A percentile compares a stretch with the other conserved stretches of the same genome.
These are phyloP conservation scores for Vitis hybrid DNA, from an alignment of 177 flowering plant genomes.

Conservation along the genomic window DNA sequence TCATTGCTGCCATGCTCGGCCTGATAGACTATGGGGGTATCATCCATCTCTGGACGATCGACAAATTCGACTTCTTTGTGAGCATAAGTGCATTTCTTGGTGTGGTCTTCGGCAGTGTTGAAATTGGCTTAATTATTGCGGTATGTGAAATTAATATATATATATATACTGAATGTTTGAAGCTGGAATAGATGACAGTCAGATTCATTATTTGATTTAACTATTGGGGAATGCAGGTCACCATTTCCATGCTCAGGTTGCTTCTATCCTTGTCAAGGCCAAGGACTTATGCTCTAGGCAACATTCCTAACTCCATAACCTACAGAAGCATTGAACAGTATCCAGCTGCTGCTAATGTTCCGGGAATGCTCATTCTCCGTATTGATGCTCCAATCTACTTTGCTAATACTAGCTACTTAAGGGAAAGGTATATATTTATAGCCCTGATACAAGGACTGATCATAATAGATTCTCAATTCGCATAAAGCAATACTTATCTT, in stretches of 20 bases:
- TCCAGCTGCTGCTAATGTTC: conserved; percentile 44
- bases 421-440: conserved; percentile 58
- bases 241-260: conserved; percentile 52
- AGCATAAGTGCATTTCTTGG: conserved; percentile 65
- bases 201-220: background rate
- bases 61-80: conserved; percentile 55
- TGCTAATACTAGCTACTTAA: conserved; percentile 66
- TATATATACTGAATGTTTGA: background rate
- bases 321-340: conserved; percentile 71
- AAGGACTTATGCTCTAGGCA: conserved; percentile 58
- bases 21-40: conserved; percentile 61
- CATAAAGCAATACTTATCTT: background rate
- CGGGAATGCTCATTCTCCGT: conserved; percentile 68
- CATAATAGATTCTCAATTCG: too few relatives aligned
- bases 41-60: conserved; percentile 53
- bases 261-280: conserved; percentile 74
- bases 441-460: too few relatives aligned
- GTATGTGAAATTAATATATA: conserved; percentile 31
- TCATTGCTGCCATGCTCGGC: conserved; percentile 69
- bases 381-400: conserved; percentile 78
- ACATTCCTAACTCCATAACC: conserved; percentile 52
- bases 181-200: too few relatives aligned
- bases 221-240: conserved; percentile 37
- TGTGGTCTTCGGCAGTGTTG: conserved; percentile 64
- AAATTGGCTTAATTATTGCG: conserved; percentile 55